phyloP scores from a whole-genome alignment of 2,329 filamentous ascomycete genomes.

The Macroventuria anomochaeta region DNA sequence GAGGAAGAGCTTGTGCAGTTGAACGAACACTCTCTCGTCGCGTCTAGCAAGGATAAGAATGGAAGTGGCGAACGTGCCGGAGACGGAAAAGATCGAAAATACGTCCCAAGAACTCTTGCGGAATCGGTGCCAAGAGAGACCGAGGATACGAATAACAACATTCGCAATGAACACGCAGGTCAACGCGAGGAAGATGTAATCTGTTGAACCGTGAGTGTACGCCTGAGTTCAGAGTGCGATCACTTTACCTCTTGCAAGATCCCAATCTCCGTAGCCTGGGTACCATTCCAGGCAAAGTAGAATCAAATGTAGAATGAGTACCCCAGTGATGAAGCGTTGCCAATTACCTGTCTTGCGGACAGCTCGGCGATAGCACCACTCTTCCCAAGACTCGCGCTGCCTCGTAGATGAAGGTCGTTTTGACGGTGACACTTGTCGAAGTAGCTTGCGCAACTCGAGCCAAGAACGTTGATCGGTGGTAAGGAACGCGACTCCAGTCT shows the following conservation, averaged over 20 bases:
- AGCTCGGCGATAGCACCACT: constrained; percentile 93
- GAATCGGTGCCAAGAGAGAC: constrained; percentile 91
- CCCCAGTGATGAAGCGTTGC: constrained; percentile 80
- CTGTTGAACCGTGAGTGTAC: constrained; percentile 49
- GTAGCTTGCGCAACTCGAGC: constrained; percentile 90
- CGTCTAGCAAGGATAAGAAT: constrained; percentile 72
- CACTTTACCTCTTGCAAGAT: constrained; percentile 64
- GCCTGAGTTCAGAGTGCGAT: background rate
- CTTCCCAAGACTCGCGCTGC: constrained; percentile 75
- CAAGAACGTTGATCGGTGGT: constrained; percentile 96
- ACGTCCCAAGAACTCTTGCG: constrained; percentile 94
- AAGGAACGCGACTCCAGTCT: constrained; percentile 94
- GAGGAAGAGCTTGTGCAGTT: constrained; percentile 92
- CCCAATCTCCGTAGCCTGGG: constrained; percentile 75
- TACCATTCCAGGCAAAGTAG: constrained; percentile 87
- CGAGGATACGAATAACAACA: constrained; percentile 81
- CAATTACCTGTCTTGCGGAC: constrained; percentile 93
- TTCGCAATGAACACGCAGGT: constrained; percentile 84
- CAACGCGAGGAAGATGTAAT: constrained; percentile 79
- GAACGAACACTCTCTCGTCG: constrained; percentile 66
- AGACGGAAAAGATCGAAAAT: constrained; percentile 81
- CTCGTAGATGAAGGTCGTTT: constrained; percentile 85
- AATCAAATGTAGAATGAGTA: constrained; percentile 82
- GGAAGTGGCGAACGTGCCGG: constrained; percentile 82
- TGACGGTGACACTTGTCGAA: constrained; percentile 92